Evolutionary conservation across 192 early-diverging fungal genomes (phyloP).

Genomic region (Chytriomyces sp.): DNA sequence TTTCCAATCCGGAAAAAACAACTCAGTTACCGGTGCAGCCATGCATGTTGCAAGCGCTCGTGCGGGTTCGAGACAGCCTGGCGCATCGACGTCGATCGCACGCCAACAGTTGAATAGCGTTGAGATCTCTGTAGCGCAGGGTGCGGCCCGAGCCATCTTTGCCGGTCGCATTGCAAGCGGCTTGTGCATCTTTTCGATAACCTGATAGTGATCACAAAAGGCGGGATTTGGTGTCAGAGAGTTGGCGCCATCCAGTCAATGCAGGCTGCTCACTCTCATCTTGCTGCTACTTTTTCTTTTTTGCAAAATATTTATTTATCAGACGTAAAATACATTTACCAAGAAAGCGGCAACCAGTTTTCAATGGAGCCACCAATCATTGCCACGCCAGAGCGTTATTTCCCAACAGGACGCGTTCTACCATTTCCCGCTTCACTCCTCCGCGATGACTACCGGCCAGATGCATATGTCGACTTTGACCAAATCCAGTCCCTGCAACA

Average conservation of each 20-base stretch:
- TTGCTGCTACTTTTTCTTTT: too few species aligned
- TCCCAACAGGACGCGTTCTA: constrained; percentile 28
- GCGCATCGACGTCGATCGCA: constrained; percentile 35
- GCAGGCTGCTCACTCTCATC: too few species aligned
- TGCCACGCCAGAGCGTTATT: neutral
- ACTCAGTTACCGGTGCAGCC: constrained; percentile 13
- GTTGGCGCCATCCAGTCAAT: too few species aligned
- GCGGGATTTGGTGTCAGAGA: too few species aligned
- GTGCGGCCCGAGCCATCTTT: constrained; percentile 45
- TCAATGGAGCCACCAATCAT: too few species aligned
- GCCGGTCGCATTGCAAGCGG: constrained; percentile 45
- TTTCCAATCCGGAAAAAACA: neutral
- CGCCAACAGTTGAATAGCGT: constrained; percentile 58
- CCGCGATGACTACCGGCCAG: constrained; percentile 10
- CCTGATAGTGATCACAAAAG: neutral
- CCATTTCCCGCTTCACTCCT: constrained; percentile 29
- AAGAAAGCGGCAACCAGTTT: too few species aligned
- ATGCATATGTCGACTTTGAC: constrained; percentile 23
- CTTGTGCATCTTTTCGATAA: constrained; percentile 45
- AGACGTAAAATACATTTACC: too few species aligned
- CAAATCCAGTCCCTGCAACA: constrained; percentile 14
- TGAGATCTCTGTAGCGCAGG: constrained; percentile 50
- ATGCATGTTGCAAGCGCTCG: constrained; percentile 29
- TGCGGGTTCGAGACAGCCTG: constrained; percentile 24
- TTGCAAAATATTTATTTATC: too few species aligned